Evolutionary conservation across 768 basidiomycete species (phyloP).

Genomic region (Cystofilobasidium macerans): DNA sequence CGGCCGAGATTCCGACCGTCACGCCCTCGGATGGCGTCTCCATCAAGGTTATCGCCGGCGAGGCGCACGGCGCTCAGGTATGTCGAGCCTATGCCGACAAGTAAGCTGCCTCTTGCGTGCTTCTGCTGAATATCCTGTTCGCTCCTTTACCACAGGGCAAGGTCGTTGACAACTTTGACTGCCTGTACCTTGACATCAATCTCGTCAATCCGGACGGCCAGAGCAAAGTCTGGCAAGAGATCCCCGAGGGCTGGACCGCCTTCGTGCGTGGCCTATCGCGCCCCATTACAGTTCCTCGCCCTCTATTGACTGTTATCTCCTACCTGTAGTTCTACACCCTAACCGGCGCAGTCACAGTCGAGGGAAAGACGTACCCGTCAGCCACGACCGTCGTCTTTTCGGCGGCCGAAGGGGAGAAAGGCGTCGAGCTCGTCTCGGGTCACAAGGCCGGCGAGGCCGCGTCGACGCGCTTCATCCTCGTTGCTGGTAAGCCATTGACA

Average conservation of each 20-base stretch:
- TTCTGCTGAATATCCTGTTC: background rate
- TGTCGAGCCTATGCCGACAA: conserved; percentile 11
- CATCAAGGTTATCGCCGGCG: conserved; percentile 64
- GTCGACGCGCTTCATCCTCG: conserved; percentile 62
- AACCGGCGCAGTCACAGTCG: conserved; percentile 54
- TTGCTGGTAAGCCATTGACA: conserved; percentile 80
- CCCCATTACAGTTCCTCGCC: background rate
- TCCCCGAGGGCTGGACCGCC: conserved; percentile 61
- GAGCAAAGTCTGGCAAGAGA: conserved; percentile 5
- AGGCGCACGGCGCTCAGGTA: conserved; percentile 56
- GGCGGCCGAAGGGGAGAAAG: conserved; percentile 48
- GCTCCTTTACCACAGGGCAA: conserved; percentile 54
- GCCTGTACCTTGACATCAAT: conserved; percentile 46
- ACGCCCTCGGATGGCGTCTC: conserved; percentile 22
- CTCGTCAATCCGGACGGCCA: background rate
- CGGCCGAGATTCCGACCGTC: conserved; percentile 42
- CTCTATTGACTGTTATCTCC: background rate
- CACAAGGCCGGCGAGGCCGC: conserved; percentile 42
- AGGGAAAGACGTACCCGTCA: conserved; percentile 44
- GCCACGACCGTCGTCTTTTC: conserved; percentile 82
- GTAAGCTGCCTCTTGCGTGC: background rate
- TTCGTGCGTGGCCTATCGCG: too few species aligned
- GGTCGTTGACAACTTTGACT: conserved; percentile 88
- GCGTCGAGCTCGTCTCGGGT: conserved; percentile 50
- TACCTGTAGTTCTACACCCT: conserved; percentile 43